Percentiles rank a stretch among this genome's conserved stretches.
Conservation (phyloP, 1,284 basidiomycete genomes). For the Papiliotrema fonsecae region DNA sequence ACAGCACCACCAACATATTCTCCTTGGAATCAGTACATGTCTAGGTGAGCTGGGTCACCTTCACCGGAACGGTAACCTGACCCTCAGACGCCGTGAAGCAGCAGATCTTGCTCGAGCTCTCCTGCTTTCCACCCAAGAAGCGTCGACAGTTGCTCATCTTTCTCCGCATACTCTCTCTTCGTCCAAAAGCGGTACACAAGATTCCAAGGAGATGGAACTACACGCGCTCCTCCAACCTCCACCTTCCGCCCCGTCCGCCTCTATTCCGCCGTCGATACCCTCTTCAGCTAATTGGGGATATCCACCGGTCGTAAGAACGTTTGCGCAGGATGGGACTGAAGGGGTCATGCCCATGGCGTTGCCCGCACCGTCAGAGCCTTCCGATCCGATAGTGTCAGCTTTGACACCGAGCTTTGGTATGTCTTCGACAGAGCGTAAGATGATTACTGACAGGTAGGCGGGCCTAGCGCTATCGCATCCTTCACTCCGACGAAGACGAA, state of each 20-base stretch:
- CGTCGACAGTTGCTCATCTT: constrained; percentile 6
- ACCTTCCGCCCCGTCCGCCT: neutral
- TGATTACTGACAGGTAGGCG: neutral
- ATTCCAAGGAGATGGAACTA: constrained; percentile 37
- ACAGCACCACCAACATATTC: neutral
- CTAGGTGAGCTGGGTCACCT: neutral
- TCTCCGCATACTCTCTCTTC: constrained; percentile 23
- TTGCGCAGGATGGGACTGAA: neutral
- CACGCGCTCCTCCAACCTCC: constrained; percentile 9
- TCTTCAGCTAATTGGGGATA: neutral
- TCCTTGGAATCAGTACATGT: neutral
- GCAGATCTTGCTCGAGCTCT: constrained; percentile 37
- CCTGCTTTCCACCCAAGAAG: constrained; percentile 36
- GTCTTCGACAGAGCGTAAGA: neutral
- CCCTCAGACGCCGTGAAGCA: constrained; percentile 34
- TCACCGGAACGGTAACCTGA: neutral
- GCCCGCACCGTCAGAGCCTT: neutral
- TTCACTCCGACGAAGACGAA: neutral
- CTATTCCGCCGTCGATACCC: neutral
- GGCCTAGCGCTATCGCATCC: neutral
- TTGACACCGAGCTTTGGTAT: neutral
- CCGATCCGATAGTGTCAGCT: neutral
- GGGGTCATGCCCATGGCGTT: neutral
- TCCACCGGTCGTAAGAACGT: neutral
- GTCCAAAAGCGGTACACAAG: constrained; percentile 14